These are phyloP conservation scores for Pythium rhizo-oryzae DNA, from an alignment of 352 stramenopile genomes.

Conservation along the genomic window DNA sequence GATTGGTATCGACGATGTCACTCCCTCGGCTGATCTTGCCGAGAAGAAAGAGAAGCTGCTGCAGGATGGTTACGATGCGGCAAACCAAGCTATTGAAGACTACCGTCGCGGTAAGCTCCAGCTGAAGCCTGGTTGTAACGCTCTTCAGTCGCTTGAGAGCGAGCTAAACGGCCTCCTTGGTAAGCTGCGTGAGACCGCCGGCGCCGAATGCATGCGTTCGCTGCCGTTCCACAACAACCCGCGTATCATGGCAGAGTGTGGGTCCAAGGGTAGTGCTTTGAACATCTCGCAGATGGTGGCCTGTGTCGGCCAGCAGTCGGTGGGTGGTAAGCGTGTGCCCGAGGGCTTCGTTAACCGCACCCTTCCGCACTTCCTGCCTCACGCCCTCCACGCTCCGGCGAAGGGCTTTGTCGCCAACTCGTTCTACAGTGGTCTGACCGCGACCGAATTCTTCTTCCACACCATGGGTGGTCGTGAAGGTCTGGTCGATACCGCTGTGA, in stretches of 20 bases:
- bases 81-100: constrained; percentile 92
- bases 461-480: constrained; percentile 99
- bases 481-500: constrained; percentile 99
- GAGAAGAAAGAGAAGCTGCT: constrained; percentile 96
- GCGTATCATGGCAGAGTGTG: constrained; percentile 99
- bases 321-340: constrained; percentile 98
- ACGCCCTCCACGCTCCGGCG: constrained; percentile 94
- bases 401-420: constrained; percentile 99
- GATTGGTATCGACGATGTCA: constrained; percentile 99
- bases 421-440: constrained; percentile 98
- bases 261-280: constrained; percentile 98
- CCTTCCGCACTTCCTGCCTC: constrained; percentile 95
- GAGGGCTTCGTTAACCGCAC: constrained; percentile 99
- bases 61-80: constrained; percentile 79
- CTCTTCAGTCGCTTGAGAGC: constrained; percentile 98
- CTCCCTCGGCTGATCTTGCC: constrained; percentile 93
- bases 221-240: constrained; percentile 97
- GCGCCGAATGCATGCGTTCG: constrained; percentile 97
- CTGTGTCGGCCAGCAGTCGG: constrained; percentile 98
- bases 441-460: constrained; percentile 99
- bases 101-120: constrained; percentile 94
- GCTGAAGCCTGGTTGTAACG: constrained; percentile 96
- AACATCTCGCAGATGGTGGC: constrained; percentile 99
- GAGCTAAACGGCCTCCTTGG: constrained; percentile 98
- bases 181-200: constrained; percentile 97